These are phyloP conservation scores for Leccinum subspadiceum DNA, from an alignment of 1,284 basidiomycete genomes.

Conservation along the genomic window DNA sequence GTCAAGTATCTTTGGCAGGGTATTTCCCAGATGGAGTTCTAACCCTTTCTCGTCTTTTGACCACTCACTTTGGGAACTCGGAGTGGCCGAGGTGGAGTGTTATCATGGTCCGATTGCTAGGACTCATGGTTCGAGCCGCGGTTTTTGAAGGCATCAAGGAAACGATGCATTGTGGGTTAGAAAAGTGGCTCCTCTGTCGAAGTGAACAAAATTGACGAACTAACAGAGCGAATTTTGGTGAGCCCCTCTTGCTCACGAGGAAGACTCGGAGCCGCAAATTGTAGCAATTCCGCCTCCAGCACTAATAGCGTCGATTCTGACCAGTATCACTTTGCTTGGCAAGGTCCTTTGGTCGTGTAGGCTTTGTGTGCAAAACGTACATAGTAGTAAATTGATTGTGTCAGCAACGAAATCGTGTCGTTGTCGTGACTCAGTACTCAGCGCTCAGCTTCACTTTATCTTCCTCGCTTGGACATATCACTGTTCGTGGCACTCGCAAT, in stretches of 20 bases:
- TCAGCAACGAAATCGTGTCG: no score
- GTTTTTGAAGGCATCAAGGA: conserved; percentile 9
- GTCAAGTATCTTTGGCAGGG: conserved; percentile 9
- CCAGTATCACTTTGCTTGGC: no score
- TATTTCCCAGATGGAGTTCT: conserved; percentile 2
- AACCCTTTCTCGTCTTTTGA: background rate
- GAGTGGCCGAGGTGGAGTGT: background rate
- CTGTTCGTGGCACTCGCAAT: no score
- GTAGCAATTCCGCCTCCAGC: background rate
- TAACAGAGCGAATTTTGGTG: background rate
- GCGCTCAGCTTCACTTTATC: no score
- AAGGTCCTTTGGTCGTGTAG: no score
- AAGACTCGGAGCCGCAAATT: background rate
- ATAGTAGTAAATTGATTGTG: no score
- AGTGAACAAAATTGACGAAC: background rate
- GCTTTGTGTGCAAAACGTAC: no score
- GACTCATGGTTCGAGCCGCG: background rate
- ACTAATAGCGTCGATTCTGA: no score
- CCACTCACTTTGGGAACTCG: conserved; percentile 5
- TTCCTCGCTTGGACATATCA: no score
- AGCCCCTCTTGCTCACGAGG: background rate
- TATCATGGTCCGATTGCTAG: background rate
- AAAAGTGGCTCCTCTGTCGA: background rate
- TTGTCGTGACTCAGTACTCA: no score
- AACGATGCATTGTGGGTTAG: conserved; percentile 8